Evolutionary conservation across 2,329 filamentous ascomycete genomes (phyloP).

Genomic region (Alternaria arbusti): DNA sequence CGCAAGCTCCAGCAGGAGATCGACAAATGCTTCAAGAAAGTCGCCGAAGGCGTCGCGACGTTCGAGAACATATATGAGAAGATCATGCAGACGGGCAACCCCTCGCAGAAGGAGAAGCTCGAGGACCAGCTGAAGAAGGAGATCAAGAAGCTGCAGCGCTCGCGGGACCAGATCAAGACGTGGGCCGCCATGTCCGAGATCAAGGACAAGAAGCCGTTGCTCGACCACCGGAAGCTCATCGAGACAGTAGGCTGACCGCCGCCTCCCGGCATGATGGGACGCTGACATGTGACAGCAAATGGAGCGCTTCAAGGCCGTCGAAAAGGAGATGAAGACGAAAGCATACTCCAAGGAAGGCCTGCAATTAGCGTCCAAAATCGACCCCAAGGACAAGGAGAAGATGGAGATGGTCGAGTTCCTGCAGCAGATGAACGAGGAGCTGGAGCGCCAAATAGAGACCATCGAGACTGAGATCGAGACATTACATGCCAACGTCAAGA

Average conservation of each 20-base stretch:
- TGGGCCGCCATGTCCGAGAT: conserved; percentile 99
- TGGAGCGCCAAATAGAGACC: conserved; percentile 91
- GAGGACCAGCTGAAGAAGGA: conserved; percentile 98
- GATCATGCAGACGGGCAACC: conserved; percentile 90
- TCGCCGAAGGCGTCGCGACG: conserved; percentile 86
- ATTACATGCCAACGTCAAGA: conserved; percentile 89
- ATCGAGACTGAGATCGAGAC: conserved; percentile 89
- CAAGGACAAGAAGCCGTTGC: conserved; percentile 96
- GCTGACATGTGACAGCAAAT: conserved; percentile 74
- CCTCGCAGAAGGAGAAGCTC: conserved; percentile 95
- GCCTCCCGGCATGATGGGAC: conserved; percentile 13
- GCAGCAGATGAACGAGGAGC: conserved; percentile 83
- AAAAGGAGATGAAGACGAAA: conserved; percentile 99
- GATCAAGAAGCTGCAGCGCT: conserved; percentile 98
- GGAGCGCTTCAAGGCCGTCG: conserved; percentile 99
- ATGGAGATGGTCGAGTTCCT: conserved; percentile 87
- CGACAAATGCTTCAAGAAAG: conserved; percentile 99
- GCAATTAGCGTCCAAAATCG: conserved; percentile 87
- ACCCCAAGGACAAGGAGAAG: conserved; percentile 98
- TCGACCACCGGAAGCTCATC: conserved; percentile 94
- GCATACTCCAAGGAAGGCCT: conserved; percentile 98
- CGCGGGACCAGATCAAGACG: conserved; percentile 99
- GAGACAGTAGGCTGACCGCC: conserved; percentile 75
- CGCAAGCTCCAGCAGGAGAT: conserved; percentile 98
- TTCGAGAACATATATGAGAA: conserved; percentile 98